Conservation (phyloP, 2,329 filamentous ascomycete species). For the Graphiopsis chlorocephala region DNA sequence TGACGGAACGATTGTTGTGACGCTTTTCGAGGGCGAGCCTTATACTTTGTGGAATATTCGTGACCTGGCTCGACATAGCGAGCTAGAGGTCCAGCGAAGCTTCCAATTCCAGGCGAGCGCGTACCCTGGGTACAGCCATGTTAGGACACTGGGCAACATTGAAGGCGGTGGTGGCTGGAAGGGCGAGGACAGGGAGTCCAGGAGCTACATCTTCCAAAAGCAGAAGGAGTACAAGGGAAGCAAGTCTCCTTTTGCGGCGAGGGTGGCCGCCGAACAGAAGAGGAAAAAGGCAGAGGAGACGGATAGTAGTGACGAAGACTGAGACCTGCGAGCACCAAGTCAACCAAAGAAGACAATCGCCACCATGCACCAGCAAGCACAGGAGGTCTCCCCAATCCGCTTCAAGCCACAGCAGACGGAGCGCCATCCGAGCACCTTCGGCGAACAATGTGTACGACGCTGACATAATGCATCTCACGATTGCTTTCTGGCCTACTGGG, state of each 20-base stretch:
- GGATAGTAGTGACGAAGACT: conserved; percentile 14
- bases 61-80: conserved; percentile 77
- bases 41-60: conserved; percentile 95
- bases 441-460: not conserved
- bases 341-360: not conserved
- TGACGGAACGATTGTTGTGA: conserved; percentile 68
- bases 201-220: conserved; percentile 47
- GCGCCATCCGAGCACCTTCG: not conserved
- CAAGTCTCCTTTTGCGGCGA: conserved; percentile 16
- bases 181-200: conserved; percentile 46
- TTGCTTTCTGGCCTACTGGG: not conserved
- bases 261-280: conserved; percentile 21
- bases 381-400: not conserved
- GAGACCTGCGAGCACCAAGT: not conserved
- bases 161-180: conserved; percentile 47
- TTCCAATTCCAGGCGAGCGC: conserved; percentile 64
- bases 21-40: conserved; percentile 87
- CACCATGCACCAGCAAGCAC: not conserved
- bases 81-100: conserved; percentile 66
- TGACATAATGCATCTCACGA: not conserved
- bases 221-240: conserved; percentile 28
- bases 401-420: not conserved
- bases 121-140: conserved; percentile 74
- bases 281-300: conserved; percentile 22
- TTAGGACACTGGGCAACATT: conserved; percentile 64